Base-by-base conservation (phyloP, 768 basidiomycete species). In the Trametes coccinea region DNA sequence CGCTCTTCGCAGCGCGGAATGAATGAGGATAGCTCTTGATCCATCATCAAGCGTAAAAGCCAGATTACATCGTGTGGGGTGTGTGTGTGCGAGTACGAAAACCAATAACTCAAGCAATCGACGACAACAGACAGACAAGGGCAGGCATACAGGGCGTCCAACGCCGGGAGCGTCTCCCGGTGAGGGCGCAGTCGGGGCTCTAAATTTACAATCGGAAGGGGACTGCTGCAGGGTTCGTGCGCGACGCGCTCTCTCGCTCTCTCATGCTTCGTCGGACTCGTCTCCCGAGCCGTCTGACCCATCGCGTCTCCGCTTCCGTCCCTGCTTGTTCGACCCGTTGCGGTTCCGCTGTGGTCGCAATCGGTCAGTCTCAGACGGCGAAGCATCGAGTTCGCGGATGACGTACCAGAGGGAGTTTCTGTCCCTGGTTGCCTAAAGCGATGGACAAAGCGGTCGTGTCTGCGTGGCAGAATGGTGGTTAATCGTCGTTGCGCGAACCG, bases 391-490 rank as follows among this genome's bases (percentile, higher is more conserved):
- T 49, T 29, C 62, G 54, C 66, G 67, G 69, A 66, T 71, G 39
- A 73, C 86, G 72, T 73, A 93, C 92, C 81, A 93, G 73, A 51
- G 92, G 92, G 60, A 94, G 79, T 74, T 93, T 93, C 78, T 93
- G 90, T 33, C 92, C 92, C 80, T 94, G 92, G 71, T 90, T 93
- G 46, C 90, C 91, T 69, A 94, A 87, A 27, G 92, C 90, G 61
- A 92, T 92, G 49, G 92, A 94, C 40, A 94, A 81, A 9, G 92
- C 88, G 46, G 92, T 94, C n/a, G 92, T 92, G 74, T 92, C 91
- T 91, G 64, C 27, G 47, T 57, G 37, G 56, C 46, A 54, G 14
- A 49, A 43, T 17, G 39, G 44, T 27, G 33, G 46, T 59, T 3
- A 54, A 39, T 59, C 57, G 60, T 27, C 39, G 50, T 62, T 56